phyloP scores from a whole-genome alignment of 148 eudicot species.

The Chenopodium album region DNA sequence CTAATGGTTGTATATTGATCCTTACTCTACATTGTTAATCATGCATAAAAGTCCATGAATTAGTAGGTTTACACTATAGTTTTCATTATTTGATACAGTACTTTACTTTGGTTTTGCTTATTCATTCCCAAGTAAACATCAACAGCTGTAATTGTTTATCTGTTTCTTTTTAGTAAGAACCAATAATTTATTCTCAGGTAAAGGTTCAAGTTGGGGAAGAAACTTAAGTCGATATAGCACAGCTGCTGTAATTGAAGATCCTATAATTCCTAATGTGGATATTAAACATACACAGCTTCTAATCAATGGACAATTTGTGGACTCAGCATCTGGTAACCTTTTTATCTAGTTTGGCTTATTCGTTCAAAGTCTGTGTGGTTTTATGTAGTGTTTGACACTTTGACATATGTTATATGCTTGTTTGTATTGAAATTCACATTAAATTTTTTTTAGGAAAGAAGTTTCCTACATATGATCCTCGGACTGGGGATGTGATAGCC shows the following conservation, averaged over 20 bases:
- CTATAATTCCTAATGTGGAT: slow-evolving; percentile 66
- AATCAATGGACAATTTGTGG: slow-evolving; percentile 90
- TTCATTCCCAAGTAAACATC: background rate
- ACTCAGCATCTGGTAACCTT: slow-evolving; percentile 80
- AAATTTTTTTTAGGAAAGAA: slow-evolving; percentile 61
- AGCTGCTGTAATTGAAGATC: slow-evolving; percentile 64
- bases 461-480: slow-evolving; percentile 83
- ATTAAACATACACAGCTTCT: slow-evolving; percentile 74
- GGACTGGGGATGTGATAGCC: slow-evolving; percentile 84
- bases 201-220: slow-evolving; percentile 38
- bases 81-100: background rate
- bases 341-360: background rate
- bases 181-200: slow-evolving; percentile 39
- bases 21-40: background rate
- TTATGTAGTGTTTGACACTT: background rate
- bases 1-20: background rate
- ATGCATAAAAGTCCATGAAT: background rate
- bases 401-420: too few species aligned
- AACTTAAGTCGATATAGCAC: slow-evolving; percentile 51
- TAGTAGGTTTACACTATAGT: background rate
- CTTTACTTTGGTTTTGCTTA: background rate
- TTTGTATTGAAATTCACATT: background rate
- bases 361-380: background rate
- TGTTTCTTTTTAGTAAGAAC: background rate
- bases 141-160: background rate